Conservation (phyloP, 2,329 filamentous ascomycete species). For the Orbilia blumenaviensis region DNA sequence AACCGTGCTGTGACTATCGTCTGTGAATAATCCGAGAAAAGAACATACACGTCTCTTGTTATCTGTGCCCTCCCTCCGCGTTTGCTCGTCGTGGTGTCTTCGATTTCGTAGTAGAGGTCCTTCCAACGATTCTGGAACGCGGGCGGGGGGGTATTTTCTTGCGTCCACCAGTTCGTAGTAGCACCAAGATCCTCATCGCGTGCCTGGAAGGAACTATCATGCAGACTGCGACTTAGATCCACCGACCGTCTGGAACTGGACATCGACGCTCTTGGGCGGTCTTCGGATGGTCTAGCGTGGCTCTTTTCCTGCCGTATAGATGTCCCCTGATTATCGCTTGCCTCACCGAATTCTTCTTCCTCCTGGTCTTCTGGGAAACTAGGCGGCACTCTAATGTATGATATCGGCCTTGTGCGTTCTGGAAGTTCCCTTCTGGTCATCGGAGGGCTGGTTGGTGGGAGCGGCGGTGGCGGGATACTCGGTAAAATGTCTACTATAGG, state of each 20-base stretch:
- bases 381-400: slow-evolving; percentile 35
- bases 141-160: slow-evolving; percentile 80
- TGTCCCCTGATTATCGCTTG: slow-evolving; percentile 55
- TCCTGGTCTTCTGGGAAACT: slow-evolving; percentile 29
- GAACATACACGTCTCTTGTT: slow-evolving; percentile 82
- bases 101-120: slow-evolving; percentile 83
- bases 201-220: slow-evolving; percentile 77
- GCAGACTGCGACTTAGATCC: slow-evolving; percentile 79
- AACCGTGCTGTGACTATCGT: slow-evolving; percentile 84
- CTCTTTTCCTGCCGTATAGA: slow-evolving; percentile 17
- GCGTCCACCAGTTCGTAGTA: slow-evolving; percentile 85
- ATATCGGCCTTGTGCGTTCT: slow-evolving; percentile 25
- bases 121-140: slow-evolving; percentile 77
- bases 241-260: slow-evolving; percentile 67
- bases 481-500: not conserved
- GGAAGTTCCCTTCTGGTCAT: slow-evolving; percentile 16
- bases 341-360: slow-evolving; percentile 18
- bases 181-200: slow-evolving; percentile 82
- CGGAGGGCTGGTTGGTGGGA: slow-evolving; percentile 64
- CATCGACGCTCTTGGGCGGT: slow-evolving; percentile 34
- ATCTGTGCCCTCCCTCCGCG: slow-evolving; percentile 75
- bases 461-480: slow-evolving; percentile 73
- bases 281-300: slow-evolving; percentile 30
- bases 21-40: slow-evolving; percentile 96
- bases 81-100: slow-evolving; percentile 76